phyloP scores from a whole-genome alignment of 768 basidiomycete species.

The Termitomyces sp. region DNA sequence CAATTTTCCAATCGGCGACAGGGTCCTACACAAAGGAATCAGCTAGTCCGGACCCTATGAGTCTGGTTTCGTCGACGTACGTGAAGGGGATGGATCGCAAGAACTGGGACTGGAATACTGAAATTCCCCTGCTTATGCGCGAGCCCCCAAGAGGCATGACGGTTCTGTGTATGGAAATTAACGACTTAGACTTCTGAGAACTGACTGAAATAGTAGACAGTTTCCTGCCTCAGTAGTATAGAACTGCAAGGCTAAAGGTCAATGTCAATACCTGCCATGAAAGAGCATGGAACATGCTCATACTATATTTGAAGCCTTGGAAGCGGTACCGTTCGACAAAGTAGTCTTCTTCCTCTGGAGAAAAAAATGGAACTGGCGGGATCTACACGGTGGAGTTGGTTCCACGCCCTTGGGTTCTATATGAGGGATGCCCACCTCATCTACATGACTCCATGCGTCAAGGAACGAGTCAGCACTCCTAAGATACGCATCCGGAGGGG shows the following conservation, averaged over 20 bases:
- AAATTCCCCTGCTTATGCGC: conserved; percentile 40
- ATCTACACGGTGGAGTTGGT: conserved; percentile 31
- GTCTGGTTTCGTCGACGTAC: conserved; percentile 18
- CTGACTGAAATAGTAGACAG: not conserved
- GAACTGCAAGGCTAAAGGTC: conserved; percentile 51
- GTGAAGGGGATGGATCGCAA: conserved; percentile 34
- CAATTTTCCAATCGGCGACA: conserved; percentile 38
- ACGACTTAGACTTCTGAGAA: no score
- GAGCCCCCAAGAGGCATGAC: conserved; percentile 32
- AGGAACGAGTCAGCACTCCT: conserved; percentile 44
- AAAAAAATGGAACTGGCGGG: conserved; percentile 56
- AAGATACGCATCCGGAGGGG: conserved; percentile 53
- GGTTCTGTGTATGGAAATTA: conserved; percentile 28
- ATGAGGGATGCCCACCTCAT: conserved; percentile 27
- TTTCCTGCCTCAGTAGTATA: conserved; percentile 48
- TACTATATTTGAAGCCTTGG: conserved; percentile 60
- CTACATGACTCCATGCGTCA: conserved; percentile 41
- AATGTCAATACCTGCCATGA: not conserved
- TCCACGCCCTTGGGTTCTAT: no score
- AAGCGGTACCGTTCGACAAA: conserved; percentile 55
- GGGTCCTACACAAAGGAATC: conserved; percentile 30
- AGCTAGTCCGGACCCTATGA: not conserved
- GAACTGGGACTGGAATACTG: conserved; percentile 36
- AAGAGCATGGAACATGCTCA: conserved; percentile 15
- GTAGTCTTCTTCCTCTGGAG: conserved; percentile 60